A percentile compares a stretch with the other conserved stretches of the same genome.
These are phyloP conservation scores for Neonectria magnoliae DNA, from an alignment of 2,329 filamentous ascomycete genomes.

Conservation along the genomic window DNA sequence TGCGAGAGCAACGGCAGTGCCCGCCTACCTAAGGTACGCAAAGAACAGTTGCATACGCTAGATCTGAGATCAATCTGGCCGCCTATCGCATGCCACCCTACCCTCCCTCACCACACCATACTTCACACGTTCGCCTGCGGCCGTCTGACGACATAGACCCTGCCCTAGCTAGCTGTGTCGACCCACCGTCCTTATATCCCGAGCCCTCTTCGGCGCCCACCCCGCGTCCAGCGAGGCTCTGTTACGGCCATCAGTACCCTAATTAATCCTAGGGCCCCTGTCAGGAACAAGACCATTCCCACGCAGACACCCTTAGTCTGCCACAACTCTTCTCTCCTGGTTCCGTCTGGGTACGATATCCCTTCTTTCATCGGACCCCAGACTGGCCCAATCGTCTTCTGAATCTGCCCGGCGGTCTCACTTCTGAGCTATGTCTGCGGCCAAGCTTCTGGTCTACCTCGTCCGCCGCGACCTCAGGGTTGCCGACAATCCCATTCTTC, in stretches of 20 bases:
- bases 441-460: conserved; percentile 73
- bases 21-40: background rate
- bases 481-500: conserved; percentile 78
- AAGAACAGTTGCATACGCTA: conserved; percentile 1
- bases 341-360: background rate
- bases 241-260: background rate
- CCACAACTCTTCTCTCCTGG: conserved; percentile 4
- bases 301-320: conserved; percentile 1
- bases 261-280: background rate
- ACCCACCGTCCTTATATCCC: conserved; percentile 15
- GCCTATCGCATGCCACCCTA: background rate
- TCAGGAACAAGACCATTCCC: background rate
- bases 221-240: conserved; percentile 6
- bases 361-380: background rate
- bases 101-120: background rate
- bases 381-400: background rate
- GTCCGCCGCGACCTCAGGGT: conserved; percentile 78
- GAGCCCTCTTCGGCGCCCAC: background rate
- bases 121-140: background rate
- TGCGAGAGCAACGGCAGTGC: background rate
- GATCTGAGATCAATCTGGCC: conserved; percentile 4
- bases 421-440: conserved; percentile 44
- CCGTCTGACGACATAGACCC: conserved; percentile 2
- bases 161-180: background rate
- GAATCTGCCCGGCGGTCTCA: background rate